Base-by-base conservation (phyloP, 1,139 yeast species). In the Hyphopichia burtonii region DNA sequence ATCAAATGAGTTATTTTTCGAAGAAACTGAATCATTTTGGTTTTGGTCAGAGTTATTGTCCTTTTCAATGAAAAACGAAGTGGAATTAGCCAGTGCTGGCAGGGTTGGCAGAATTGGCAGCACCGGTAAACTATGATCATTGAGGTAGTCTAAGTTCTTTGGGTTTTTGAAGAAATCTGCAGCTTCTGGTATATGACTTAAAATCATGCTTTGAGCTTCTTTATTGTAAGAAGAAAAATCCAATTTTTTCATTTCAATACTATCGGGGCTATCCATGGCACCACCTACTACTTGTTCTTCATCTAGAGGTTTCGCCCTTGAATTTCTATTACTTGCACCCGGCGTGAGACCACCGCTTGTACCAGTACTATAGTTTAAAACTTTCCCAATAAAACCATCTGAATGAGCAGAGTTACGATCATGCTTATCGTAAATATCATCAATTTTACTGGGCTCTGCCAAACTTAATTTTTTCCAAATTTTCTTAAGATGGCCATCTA, bases 171-270 rank as follows among this genome's bases (percentile, higher is more conserved):
- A 16, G 10, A 30, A 30, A 12, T 30, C 32, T 9, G 34, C 41
- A 12, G 48, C 41, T 33, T 55, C 65, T 2, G 74, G 72, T 1
- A 67, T 55, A 52, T 71, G 76, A 11, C 57, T 64, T 19, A 62
- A 55, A 28, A 71, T 68, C 49, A 71, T 60, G 40, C 65, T 63
- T 45, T 63, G 62, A 4, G 77, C 78, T 45, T 72, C 77, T 33
- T 64, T 61, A 41, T 65, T 67, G 33, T 71, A 54, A 34, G 65
- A 63, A 2, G 61, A 66, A 44, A 63, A 63, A 38, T 67, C 64
- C 41, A 72, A 45, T 16, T 56, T 61, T 41, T 55, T 60, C 65
- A 73, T 52, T 50, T 71, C 77, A 25, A 70, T 63, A 15, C 53
- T 47, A 8, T 48, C 51, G 1, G 49, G 54, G 39, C 53, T 53